Percentiles rank a stretch among this genome's conserved stretches.
Evolutionary conservation across 345 rosid genomes (phyloP).

Genomic region (Xanthoceras sorbifolium): DNA sequence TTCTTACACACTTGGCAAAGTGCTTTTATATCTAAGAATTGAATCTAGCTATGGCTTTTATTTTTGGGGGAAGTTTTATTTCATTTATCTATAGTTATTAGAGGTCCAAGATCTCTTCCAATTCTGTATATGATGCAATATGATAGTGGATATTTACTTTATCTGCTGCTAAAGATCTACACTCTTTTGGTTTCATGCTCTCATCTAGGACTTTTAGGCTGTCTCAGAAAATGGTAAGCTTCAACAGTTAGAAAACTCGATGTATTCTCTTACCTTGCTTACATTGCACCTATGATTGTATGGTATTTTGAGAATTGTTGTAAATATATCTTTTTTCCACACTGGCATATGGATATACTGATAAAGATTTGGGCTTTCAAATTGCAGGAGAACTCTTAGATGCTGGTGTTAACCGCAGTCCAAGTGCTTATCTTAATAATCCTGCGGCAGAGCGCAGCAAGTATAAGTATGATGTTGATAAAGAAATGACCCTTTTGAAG

Average conservation of each 20-base stretch:
- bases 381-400: conserved; percentile 83
- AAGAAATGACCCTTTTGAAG: conserved; percentile 94
- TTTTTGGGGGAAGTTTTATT: no score
- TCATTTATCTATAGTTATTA: no score
- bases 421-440: conserved; percentile 94
- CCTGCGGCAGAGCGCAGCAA: conserved; percentile 74
- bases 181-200: background rate
- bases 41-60: background rate
- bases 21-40: background rate
- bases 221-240: background rate
- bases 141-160: no score
- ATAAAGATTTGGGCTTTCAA: conserved; percentile 16
- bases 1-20: background rate
- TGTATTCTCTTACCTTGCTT: background rate
- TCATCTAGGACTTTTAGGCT: background rate
- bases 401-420: conserved; percentile 96
- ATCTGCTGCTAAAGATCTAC: no score
- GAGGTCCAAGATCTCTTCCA: no score
- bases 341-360: background rate
- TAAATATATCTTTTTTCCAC: background rate
- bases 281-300: background rate
- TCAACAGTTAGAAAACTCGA: background rate
- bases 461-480: conserved; percentile 81
- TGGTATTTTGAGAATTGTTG: background rate
- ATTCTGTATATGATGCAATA: no score